Conservation (phyloP, 2,329 filamentous ascomycete genomes). For the Colletotrichum salicis region DNA sequence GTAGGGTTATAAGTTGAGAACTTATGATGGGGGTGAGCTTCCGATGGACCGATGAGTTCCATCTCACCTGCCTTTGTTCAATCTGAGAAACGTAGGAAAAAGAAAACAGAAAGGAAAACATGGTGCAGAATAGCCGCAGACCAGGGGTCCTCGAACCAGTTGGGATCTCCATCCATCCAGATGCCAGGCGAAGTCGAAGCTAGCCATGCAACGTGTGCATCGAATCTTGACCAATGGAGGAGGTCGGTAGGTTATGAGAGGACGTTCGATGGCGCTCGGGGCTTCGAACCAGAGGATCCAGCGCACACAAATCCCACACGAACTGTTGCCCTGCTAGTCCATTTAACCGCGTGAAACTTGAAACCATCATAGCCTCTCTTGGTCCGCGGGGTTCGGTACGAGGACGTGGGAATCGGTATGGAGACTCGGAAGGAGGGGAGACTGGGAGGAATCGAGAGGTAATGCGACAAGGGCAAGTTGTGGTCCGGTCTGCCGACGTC, state of each 20-base stretch:
- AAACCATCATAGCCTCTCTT: conserved; percentile 20
- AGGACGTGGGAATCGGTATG: conserved; percentile 1
- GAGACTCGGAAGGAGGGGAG: not conserved
- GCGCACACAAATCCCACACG: not conserved
- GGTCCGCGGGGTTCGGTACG: conserved; percentile 1
- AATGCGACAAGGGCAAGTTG: conserved; percentile 8
- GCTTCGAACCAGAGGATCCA: not conserved
- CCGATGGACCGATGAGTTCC: conserved; percentile 5
- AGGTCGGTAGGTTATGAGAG: not conserved
- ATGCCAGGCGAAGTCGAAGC: not conserved
- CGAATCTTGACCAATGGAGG: conserved; percentile 11
- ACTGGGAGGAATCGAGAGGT: not conserved
- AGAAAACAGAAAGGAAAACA: conserved; percentile 11
- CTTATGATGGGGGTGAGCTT: not conserved
- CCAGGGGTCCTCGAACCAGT: not conserved
- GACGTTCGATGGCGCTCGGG: conserved; percentile 3
- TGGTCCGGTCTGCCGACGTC: not conserved
- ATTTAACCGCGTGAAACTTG: conserved; percentile 23
- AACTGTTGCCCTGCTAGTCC: conserved; percentile 5
- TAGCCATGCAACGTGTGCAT: conserved; percentile 16
- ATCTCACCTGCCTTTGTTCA: not conserved
- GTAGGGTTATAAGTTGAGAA: conserved; percentile 2
- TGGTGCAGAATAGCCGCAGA: conserved; percentile 3
- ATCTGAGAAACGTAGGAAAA: not conserved
- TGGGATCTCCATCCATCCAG: conserved; percentile 4